Evolutionary conservation across 257 asterid genomes (phyloP).

Genomic region (Euphrasia confusa): DNA sequence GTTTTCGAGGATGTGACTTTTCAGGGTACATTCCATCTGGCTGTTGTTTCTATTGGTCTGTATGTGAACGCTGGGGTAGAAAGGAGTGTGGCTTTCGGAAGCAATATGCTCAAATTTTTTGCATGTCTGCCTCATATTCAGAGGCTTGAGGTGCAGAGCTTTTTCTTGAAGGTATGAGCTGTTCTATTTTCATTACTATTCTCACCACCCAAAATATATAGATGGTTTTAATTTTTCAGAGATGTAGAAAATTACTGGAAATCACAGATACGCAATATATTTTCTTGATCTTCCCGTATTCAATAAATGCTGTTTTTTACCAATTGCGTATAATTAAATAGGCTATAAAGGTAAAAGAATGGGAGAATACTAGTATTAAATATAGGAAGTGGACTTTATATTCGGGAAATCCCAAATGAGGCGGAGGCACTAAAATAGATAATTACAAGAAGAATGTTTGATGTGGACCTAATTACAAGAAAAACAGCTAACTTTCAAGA

Average conservation of each 20-base stretch:
- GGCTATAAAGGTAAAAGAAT: no score
- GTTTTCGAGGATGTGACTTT: constrained; percentile 72
- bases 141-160: constrained; percentile 94
- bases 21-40: constrained; percentile 57
- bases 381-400: no score
- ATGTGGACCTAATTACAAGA: neutral
- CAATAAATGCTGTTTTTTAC: no score
- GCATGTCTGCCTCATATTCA: constrained; percentile 75
- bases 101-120: constrained; percentile 75
- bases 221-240: no score
- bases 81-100: constrained; percentile 47
- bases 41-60: constrained; percentile 78
- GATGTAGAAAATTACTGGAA: no score
- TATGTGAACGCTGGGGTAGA: constrained; percentile 55
- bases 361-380: neutral
- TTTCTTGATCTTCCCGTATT: no score
- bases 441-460: neutral
- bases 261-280: no score
- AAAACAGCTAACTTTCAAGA: neutral
- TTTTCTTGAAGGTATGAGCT: constrained; percentile 74
- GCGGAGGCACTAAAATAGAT: neutral
- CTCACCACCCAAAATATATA: no score
- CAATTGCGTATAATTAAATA: no score
- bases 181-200: constrained; percentile 8
- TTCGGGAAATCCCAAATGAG: no score